These are phyloP conservation scores for Tephrocybe sp. DNA, from an alignment of 768 basidiomycete species.

Conservation along the genomic window DNA sequence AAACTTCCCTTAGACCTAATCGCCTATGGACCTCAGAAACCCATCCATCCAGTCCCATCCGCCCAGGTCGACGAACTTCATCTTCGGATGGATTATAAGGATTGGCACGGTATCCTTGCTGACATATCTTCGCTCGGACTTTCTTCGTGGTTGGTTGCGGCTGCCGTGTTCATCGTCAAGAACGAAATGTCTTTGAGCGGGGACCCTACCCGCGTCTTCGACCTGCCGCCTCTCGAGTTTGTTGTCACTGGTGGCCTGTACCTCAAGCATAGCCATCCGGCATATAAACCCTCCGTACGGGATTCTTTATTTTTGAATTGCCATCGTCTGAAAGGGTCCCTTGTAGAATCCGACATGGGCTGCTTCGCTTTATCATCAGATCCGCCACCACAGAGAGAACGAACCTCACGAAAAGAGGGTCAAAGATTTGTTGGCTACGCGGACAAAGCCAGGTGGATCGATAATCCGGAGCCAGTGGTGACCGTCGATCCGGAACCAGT, in stretches of 20 bases:
- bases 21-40: neutral
- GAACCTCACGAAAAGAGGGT: neutral
- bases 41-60: neutral
- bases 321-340: neutral
- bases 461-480: too few relatives aligned
- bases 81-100: neutral
- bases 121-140: neutral
- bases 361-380: neutral
- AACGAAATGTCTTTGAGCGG: neutral
- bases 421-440: too few relatives aligned
- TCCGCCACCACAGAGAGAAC: neutral
- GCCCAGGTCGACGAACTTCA: neutral
- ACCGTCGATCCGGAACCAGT: too few relatives aligned
- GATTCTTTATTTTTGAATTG: neutral
- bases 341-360: neutral
- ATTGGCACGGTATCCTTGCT: neutral
- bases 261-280: neutral
- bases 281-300: neutral
- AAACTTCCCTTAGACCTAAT: neutral
- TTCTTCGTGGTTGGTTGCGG: neutral
- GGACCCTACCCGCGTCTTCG: neutral
- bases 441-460: too few relatives aligned
- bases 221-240: neutral
- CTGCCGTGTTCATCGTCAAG: neutral
- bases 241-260: neutral